These are phyloP conservation scores for Saturnispora quitensis DNA, from an alignment of 805 yeast species.

Conservation along the genomic window DNA sequence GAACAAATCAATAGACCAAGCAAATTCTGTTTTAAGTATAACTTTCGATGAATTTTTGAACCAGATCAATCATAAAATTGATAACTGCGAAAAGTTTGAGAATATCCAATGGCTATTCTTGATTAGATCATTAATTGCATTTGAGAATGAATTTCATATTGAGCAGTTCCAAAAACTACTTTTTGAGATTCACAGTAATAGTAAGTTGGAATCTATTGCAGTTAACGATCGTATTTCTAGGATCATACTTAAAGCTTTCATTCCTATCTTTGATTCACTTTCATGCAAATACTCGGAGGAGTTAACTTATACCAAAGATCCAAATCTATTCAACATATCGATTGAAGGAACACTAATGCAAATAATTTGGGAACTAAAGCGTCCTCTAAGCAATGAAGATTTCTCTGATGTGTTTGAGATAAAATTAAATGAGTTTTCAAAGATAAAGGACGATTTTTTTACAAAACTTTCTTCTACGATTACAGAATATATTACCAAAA, in stretches of 20 bases:
- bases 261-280: slow-evolving; percentile 11
- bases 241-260: slow-evolving; percentile 8
- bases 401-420: slow-evolving; percentile 21
- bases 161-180: slow-evolving; percentile 8
- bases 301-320: slow-evolving; percentile 7
- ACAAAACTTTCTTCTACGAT: neutral
- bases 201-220: neutral
- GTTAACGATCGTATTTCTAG: slow-evolving; percentile 9
- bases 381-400: slow-evolving; percentile 14
- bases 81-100: neutral
- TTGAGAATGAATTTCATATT: slow-evolving; percentile 19
- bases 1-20: slow-evolving; percentile 13
- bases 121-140: slow-evolving; percentile 19
- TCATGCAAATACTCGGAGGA: slow-evolving; percentile 6
- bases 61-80: slow-evolving; percentile 7
- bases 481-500: neutral
- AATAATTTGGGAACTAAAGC: slow-evolving; percentile 12
- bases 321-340: slow-evolving; percentile 16
- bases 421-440: neutral
- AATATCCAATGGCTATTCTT: slow-evolving; percentile 19
- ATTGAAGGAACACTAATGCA: slow-evolving; percentile 17
- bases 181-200: neutral
- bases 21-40: slow-evolving; percentile 11
- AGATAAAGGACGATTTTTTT: neutral
- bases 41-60: slow-evolving; percentile 15